phyloP scores from a whole-genome alignment of 148 eudicot genomes.

The Vaccinium darrowii region DNA sequence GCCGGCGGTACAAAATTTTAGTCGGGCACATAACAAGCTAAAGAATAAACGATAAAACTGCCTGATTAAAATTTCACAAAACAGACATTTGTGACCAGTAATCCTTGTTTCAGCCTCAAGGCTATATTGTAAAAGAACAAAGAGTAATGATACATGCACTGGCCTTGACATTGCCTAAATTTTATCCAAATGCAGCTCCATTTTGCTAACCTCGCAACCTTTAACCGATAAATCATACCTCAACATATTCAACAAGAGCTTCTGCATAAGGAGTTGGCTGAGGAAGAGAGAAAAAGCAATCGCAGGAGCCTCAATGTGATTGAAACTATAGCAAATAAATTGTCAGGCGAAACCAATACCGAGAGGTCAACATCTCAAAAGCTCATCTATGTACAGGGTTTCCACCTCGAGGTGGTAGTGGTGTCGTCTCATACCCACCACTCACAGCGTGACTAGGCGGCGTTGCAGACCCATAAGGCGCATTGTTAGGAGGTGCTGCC shows the following conservation, averaged over 20 bases:
- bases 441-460: slow-evolving; percentile 37
- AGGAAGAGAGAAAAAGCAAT: slow-evolving; percentile 7
- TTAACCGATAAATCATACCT: not conserved
- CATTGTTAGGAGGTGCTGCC: slow-evolving; percentile 27
- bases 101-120: not conserved
- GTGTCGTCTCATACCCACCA: slow-evolving; percentile 44
- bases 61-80: not conserved
- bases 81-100: not conserved
- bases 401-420: slow-evolving; percentile 31
- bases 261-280: not conserved
- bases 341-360: not conserved
- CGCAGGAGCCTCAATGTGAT: not conserved
- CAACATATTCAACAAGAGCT: not conserved
- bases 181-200: slow-evolving; percentile 5
- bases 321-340: slow-evolving; percentile 1
- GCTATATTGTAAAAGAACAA: not conserved
- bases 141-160: not conserved
- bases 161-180: not conserved
- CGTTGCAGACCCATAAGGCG: slow-evolving; percentile 38
- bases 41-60: not conserved
- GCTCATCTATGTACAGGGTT: slow-evolving; percentile 49
- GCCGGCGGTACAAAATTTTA: not conserved
- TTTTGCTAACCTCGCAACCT: not conserved
- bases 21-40: not conserved
- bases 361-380: not conserved